Conservation (phyloP, 441 rosid species). For the Aleurites moluccanus region DNA sequence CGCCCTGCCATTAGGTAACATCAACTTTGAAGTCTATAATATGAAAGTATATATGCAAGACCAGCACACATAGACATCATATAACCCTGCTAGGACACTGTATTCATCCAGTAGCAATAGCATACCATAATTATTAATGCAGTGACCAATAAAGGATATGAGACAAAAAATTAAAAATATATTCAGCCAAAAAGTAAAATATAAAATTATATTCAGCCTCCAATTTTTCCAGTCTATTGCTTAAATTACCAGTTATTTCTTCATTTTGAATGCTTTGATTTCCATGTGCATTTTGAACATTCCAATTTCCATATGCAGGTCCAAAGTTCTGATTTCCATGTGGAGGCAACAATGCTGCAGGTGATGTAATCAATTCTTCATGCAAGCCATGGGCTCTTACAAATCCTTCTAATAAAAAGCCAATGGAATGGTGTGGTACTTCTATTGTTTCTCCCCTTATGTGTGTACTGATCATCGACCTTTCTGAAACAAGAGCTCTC, state of each 20-base stretch:
- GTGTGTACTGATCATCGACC: constrained; percentile 54
- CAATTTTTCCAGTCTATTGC: neutral
- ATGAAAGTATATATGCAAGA: neutral
- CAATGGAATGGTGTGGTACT: constrained; percentile 55
- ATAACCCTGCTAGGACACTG: neutral
- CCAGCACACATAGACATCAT: neutral
- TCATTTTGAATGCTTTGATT: constrained; percentile 34
- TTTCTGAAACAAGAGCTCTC: constrained; percentile 70
- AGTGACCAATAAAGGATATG: neutral
- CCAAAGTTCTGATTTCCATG: constrained; percentile 40
- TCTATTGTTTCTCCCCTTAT: constrained; percentile 73
- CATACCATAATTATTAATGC: neutral
- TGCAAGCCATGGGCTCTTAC: constrained; percentile 52
- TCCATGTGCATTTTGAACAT: constrained; percentile 26
- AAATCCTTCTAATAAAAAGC: constrained; percentile 80
- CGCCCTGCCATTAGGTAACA: neutral
- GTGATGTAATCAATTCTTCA: constrained; percentile 64
- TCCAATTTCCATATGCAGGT: neutral
- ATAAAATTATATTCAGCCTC: neutral
- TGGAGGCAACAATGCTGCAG: constrained; percentile 56
- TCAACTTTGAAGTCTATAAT: neutral
- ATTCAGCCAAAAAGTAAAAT: neutral
- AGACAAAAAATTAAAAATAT: neutral
- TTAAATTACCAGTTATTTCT: constrained; percentile 53
- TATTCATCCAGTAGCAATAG: constrained; percentile 7